A percentile compares a stretch with the other conserved stretches of the same genome.
Conservation (phyloP, 2,329 filamentous ascomycete species). For the Colletotrichum falcatum region DNA sequence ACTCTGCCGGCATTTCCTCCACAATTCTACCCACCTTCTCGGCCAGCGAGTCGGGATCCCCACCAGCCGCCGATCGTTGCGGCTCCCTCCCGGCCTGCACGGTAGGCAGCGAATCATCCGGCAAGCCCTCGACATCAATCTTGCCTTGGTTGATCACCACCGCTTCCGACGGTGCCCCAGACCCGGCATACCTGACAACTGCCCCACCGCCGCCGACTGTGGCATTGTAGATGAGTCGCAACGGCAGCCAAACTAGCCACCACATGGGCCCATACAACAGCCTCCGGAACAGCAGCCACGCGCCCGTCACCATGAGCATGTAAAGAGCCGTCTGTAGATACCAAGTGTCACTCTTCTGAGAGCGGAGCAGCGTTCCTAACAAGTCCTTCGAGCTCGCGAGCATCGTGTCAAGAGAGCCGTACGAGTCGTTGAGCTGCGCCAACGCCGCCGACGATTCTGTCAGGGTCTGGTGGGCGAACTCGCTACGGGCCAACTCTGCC, state of each 20-base stretch:
- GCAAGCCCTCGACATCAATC: constrained; percentile 51
- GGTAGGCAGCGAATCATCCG: constrained; percentile 61
- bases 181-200: constrained; percentile 54
- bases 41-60: constrained; percentile 56
- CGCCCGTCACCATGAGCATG: constrained; percentile 79
- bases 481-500: constrained; percentile 84
- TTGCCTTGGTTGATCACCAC: constrained; percentile 46
- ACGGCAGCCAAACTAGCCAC: constrained; percentile 88
- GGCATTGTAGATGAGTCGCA: constrained; percentile 74
- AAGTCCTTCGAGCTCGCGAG: constrained; percentile 80
- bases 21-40: constrained; percentile 69
- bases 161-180: constrained; percentile 41
- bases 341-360: constrained; percentile 98
- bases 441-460: constrained; percentile 86
- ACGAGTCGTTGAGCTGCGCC: constrained; percentile 82
- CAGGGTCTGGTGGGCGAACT: constrained; percentile 91
- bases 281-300: constrained; percentile 88
- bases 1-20: constrained; percentile 44
- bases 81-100: constrained; percentile 56
- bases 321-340: constrained; percentile 93
- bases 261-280: constrained; percentile 89
- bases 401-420: constrained; percentile 82
- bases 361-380: constrained; percentile 81
- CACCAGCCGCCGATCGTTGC: constrained; percentile 43
- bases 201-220: constrained; percentile 66